These are phyloP conservation scores for Salvia hispanica DNA, from an alignment of 257 asterid species.

Conservation along the genomic window DNA sequence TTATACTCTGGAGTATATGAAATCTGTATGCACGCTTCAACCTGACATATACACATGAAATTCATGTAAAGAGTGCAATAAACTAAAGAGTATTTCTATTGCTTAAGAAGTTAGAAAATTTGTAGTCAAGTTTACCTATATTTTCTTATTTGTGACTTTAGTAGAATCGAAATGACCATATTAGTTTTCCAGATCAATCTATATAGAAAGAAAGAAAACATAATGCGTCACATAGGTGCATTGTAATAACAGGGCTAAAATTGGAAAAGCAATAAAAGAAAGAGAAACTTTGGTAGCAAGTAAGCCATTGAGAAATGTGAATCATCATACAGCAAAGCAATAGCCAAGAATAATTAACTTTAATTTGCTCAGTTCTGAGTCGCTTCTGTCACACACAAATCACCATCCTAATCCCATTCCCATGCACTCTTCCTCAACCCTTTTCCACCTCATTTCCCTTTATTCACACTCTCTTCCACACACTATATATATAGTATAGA, in stretches of 20 bases:
- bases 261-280: conserved; percentile 12
- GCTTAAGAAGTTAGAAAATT: no score
- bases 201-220: no score
- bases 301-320: conserved; percentile 30
- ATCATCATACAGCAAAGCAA: conserved; percentile 34
- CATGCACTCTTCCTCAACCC: conserved; percentile 14
- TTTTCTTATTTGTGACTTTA: no score
- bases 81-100: no score
- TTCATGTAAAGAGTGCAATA: no score
- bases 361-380: not conserved
- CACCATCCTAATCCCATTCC: conserved; percentile 19
- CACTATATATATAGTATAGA: not conserved
- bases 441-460: not conserved
- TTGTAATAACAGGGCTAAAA: conserved; percentile 10
- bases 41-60: no score
- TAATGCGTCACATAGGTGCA: no score
- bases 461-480: not conserved
- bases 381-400: conserved; percentile 24
- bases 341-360: conserved; percentile 47
- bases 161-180: no score
- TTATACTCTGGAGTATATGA: no score
- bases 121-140: no score
- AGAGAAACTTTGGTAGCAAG: conserved; percentile 38
- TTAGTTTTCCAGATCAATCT: no score
- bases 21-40: no score